Evolutionary conservation across 192 early-diverging fungal species (phyloP).

Genomic region (Helicostylum pulchrum): DNA sequence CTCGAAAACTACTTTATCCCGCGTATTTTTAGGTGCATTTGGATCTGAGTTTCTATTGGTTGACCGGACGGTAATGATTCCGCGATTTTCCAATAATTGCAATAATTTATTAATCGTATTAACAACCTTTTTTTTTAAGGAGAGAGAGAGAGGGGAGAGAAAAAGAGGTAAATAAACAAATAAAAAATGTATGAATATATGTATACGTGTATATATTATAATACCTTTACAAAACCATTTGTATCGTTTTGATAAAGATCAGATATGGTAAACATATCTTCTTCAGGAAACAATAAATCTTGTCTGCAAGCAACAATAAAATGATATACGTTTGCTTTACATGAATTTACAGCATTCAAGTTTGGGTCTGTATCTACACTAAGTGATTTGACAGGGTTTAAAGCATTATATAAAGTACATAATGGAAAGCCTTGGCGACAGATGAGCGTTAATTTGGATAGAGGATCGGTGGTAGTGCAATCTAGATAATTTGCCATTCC

Average conservation of each 20-base stretch:
- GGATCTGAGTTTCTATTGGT: constrained; percentile 47
- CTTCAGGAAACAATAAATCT: constrained; percentile 68
- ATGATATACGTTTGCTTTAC: constrained; percentile 81
- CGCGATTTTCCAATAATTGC: constrained; percentile 68
- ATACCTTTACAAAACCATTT: constrained; percentile 93
- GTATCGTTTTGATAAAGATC: constrained; percentile 94
- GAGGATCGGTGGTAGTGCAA: constrained; percentile 45
- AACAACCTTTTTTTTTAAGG: constrained; percentile 55
- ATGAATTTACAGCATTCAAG: constrained; percentile 59
- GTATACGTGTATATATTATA: neutral
- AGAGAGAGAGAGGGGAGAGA: neutral
- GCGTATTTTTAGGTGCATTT: constrained; percentile 71
- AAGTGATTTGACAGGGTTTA: constrained; percentile 58
- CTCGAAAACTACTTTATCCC: constrained; percentile 82
- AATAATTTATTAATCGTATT: constrained; percentile 78
- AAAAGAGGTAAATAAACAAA: neutral
- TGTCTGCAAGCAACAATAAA: constrained; percentile 86
- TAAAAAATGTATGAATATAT: neutral
- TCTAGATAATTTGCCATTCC: constrained; percentile 62
- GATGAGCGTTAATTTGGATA: constrained; percentile 67
- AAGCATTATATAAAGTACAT: constrained; percentile 69
- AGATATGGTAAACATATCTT: constrained; percentile 80
- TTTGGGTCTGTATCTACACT: constrained; percentile 43
- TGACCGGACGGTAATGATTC: constrained; percentile 43
- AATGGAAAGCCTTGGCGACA: constrained; percentile 71